Evolutionary conservation across 768 basidiomycete genomes (phyloP), one percentile per base, ranked within the genome.

Genomic region (Trametes cingulata): DNA sequence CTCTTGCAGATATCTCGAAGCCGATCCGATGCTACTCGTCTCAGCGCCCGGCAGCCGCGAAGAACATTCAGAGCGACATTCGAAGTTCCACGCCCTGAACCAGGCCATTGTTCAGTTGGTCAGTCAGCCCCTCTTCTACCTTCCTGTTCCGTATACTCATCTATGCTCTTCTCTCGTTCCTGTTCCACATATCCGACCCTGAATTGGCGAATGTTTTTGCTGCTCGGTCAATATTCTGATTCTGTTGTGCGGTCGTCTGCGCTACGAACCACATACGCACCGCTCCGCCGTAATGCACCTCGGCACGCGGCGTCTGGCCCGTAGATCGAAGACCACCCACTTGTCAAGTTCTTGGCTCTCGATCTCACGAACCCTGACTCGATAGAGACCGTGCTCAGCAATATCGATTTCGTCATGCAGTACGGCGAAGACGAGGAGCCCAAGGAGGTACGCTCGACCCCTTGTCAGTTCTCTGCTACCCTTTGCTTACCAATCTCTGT

Each of bases 401-500:
- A 99, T 72, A 91, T 99, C 54, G 97, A 99, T 76, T 96, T 93
- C 68, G 90, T 93, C 58, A 95, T 99, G 87, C 97, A 99, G 72
- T 99, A 97, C 68, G 96, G 96, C 35, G 96, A 98, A 77, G 93
- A 95, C 60, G 96, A 99, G 72, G 96, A 99, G 70, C 95, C 96
- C 15, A 94, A 90, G 79, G 93, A 93, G 85, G 91, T 90, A 68
- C 58, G 79, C 62, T 20, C 37, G 56, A 43, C 20, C 29, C 46
- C 19, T 19, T 29, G 17, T 33, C 57, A 9, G 48, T 13, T 27
- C 17, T 25, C 27, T 36, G 45, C 24, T 15, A 13, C 42, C 33
- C 14, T 56, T 41, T 40, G 49, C 47, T 56, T 50, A 59, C 54
- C n/a, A 37, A 22, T 40, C 35, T 10, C 19, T 46, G 25, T 9